Percentiles rank a stretch among this genome's conserved stretches.
phyloP scores from a whole-genome alignment of 768 basidiomycete species.

The Podaxis sp. region DNA sequence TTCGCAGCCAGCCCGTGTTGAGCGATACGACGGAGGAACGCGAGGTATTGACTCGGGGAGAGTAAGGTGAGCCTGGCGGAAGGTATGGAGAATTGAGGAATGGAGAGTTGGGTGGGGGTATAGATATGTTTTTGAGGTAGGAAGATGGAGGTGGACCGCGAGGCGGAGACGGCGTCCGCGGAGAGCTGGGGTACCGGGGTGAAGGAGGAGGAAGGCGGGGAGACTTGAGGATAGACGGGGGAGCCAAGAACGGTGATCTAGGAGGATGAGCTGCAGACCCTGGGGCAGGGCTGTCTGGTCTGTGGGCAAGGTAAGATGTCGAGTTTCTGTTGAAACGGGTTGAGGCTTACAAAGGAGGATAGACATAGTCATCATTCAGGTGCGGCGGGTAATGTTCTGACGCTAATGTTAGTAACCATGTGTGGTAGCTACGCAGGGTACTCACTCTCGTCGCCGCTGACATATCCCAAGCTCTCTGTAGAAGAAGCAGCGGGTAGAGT shows the following conservation, averaged over 20 bases:
- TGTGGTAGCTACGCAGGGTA: background rate
- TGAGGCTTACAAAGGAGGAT: background rate
- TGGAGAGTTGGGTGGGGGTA: background rate
- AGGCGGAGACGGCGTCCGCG: background rate
- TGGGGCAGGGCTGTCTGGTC: background rate
- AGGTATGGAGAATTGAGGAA: constrained; percentile 15
- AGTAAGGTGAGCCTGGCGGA: constrained; percentile 14
- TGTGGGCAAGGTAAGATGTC: background rate
- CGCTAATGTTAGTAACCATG: background rate
- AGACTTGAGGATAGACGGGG: constrained; percentile 4
- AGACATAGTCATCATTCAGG: constrained; percentile 1
- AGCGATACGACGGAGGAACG: constrained; percentile 17
- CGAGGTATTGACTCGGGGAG: constrained; percentile 12
- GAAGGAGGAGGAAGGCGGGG: background rate
- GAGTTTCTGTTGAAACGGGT: background rate
- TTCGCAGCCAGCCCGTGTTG: constrained; percentile 57
- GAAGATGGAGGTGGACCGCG: constrained; percentile 1
- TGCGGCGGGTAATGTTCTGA: constrained; percentile 2
- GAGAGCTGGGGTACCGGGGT: background rate
- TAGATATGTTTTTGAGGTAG: background rate
- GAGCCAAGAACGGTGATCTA: background rate
- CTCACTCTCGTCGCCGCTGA: constrained; percentile 9
- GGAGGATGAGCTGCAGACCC: background rate
- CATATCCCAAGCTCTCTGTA: constrained; percentile 7
- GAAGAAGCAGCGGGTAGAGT: constrained; percentile 1